phyloP scores from a whole-genome alignment of 495 filamentous ascomycete genomes.

The Jackrogersella minutella region DNA sequence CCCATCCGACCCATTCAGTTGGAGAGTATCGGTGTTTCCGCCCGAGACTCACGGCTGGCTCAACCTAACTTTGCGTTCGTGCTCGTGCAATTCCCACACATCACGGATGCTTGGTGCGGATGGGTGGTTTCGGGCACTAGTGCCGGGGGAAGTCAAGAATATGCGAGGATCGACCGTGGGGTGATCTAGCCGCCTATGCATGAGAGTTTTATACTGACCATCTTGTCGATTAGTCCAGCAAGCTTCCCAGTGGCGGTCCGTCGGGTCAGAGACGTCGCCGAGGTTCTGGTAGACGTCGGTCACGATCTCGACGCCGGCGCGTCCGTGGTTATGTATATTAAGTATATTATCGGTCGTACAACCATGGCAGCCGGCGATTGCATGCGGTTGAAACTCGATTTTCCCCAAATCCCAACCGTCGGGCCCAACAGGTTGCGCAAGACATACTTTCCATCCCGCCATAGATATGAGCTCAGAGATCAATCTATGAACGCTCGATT shows the following conservation, averaged over 20 bases:
- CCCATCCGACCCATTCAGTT: not conserved
- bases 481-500: not conserved
- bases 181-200: not conserved
- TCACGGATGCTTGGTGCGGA: conserved; percentile 12
- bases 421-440: not conserved
- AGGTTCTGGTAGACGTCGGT: conserved; percentile 25
- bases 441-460: not conserved
- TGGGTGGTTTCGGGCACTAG: conserved; percentile 11
- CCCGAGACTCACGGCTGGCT: not conserved
- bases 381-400: not conserved
- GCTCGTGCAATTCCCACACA: conserved; percentile 15
- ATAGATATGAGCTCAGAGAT: not conserved
- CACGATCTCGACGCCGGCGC: conserved; percentile 25
- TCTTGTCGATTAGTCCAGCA: conserved; percentile 1
- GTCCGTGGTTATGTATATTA: conserved; percentile 32
- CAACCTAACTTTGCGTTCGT: conserved; percentile 3
- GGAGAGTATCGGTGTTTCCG: not conserved
- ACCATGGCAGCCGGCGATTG: conserved; percentile 4
- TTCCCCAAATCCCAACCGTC: conserved; percentile 1
- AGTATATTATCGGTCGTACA: conserved; percentile 14
- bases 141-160: conserved; percentile 20
- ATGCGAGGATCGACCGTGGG: not conserved
- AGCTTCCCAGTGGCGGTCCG: not conserved
- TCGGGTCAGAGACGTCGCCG: not conserved
- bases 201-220: not conserved